Evolutionary conservation across 805 yeast genomes (phyloP).

Genomic region (Pichia thaimueangensis): DNA sequence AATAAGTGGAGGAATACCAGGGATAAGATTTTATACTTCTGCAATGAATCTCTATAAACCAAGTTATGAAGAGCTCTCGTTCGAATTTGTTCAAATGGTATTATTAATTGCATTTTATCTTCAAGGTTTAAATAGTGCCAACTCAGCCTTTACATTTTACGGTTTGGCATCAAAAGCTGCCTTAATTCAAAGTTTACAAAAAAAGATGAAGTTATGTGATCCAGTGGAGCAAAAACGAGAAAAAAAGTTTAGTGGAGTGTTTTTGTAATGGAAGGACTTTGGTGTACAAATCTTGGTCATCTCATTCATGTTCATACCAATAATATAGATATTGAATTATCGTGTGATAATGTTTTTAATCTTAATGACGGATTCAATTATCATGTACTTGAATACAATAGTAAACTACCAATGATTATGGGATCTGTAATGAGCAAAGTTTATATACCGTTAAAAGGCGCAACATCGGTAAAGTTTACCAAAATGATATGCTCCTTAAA

Average conservation of each 20-base stretch:
- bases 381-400: slow-evolving; percentile 21
- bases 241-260: slow-evolving; percentile 34
- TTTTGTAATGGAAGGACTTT: slow-evolving; percentile 27
- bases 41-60: slow-evolving; percentile 20
- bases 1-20: slow-evolving; percentile 17
- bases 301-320: slow-evolving; percentile 30
- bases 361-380: slow-evolving; percentile 26
- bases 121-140: slow-evolving; percentile 30
- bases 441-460: slow-evolving; percentile 19
- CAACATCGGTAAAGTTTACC: slow-evolving; percentile 18
- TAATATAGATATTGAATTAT: slow-evolving; percentile 25
- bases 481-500: slow-evolving; percentile 21
- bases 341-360: slow-evolving; percentile 14
- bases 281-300: slow-evolving; percentile 29
- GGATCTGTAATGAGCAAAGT: slow-evolving; percentile 25
- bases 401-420: slow-evolving; percentile 15
- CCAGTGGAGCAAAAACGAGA: slow-evolving; percentile 25
- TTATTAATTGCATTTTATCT: slow-evolving; percentile 28
- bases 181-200: slow-evolving; percentile 27
- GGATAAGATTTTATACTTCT: slow-evolving; percentile 24
- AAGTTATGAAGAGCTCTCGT: slow-evolving; percentile 25
- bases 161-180: slow-evolving; percentile 28
- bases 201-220: slow-evolving; percentile 12
- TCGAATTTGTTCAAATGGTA: slow-evolving; percentile 24
- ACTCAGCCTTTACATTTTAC: slow-evolving; percentile 26